Conservation (phyloP, 2,329 filamentous ascomycete species). For the Phialemonium atrogriseum region DNA sequence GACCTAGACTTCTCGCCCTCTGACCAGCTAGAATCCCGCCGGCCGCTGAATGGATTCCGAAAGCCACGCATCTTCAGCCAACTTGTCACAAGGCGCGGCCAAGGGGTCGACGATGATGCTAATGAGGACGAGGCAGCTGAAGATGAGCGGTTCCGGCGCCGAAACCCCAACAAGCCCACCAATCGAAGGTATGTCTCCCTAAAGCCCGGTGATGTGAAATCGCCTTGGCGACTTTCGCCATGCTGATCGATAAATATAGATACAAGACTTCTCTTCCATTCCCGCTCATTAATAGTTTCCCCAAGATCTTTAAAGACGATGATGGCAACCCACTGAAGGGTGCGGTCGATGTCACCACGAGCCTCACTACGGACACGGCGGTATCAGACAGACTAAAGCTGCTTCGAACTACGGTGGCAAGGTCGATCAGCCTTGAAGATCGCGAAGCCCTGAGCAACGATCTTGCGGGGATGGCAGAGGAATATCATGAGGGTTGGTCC, state of each 20-base stretch:
- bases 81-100: slow-evolving; percentile 24
- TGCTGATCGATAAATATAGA: slow-evolving; percentile 18
- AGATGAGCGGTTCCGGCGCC: slow-evolving; percentile 13
- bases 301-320: slow-evolving; percentile 56
- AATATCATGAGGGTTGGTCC: slow-evolving; percentile 82
- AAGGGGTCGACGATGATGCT: slow-evolving; percentile 15
- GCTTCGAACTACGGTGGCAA: slow-evolving; percentile 55
- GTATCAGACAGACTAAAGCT: slow-evolving; percentile 62
- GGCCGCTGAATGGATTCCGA: slow-evolving; percentile 13
- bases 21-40: slow-evolving; percentile 23
- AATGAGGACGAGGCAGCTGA: slow-evolving; percentile 15
- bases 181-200: slow-evolving; percentile 15
- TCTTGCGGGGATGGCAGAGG: slow-evolving; percentile 74
- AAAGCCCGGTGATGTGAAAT: no score
- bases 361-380: slow-evolving; percentile 65
- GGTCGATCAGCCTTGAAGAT: slow-evolving; percentile 64
- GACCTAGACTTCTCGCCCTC: slow-evolving; percentile 31
- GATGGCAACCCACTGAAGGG: slow-evolving; percentile 24
- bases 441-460: slow-evolving; percentile 76
- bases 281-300: slow-evolving; percentile 78
- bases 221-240: neutral
- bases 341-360: slow-evolving; percentile 42
- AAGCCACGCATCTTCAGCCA: slow-evolving; percentile 34
- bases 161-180: slow-evolving; percentile 17
- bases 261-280: slow-evolving; percentile 53